A percentile compares a stretch with the other conserved stretches of the same genome.
phyloP scores from a whole-genome alignment of 257 asterid genomes.

The Scutellaria galericulata region DNA sequence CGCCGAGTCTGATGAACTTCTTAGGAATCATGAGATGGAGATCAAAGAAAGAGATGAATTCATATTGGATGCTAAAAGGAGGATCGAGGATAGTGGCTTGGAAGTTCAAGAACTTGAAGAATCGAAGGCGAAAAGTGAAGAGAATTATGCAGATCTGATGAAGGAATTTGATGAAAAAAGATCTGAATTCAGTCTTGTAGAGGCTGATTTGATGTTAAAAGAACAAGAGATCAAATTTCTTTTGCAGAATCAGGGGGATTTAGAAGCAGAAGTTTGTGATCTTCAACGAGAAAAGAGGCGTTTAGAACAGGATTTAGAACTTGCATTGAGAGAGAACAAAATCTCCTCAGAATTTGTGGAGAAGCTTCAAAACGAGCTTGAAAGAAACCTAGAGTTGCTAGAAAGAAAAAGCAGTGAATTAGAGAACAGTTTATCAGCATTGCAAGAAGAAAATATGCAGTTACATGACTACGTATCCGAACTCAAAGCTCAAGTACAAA shows the following conservation, averaged over 20 bases:
- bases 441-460: too few relatives aligned
- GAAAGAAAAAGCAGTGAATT: background rate
- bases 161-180: constrained; percentile 50
- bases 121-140: constrained; percentile 48
- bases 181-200: constrained; percentile 40
- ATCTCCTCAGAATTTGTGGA: constrained; percentile 42
- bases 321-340: constrained; percentile 38
- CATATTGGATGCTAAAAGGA: constrained; percentile 46
- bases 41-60: constrained; percentile 40
- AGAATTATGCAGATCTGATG: constrained; percentile 40
- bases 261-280: constrained; percentile 48
- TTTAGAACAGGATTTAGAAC: constrained; percentile 47
- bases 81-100: constrained; percentile 43
- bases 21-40: constrained; percentile 47
- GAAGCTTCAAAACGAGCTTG: constrained; percentile 45
- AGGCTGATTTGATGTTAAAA: constrained; percentile 44
- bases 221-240: constrained; percentile 41
- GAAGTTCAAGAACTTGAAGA: constrained; percentile 51
- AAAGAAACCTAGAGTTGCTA: constrained; percentile 37
- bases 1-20: constrained; percentile 41
- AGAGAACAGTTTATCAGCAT: too few relatives aligned
- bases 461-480: too few relatives aligned
- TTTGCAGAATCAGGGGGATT: constrained; percentile 37
- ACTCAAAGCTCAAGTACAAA: constrained; percentile 26
- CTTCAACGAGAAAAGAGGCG: constrained; percentile 46